Percentiles rank a stretch among this genome's conserved stretches.
These are phyloP conservation scores for Exophiala viscosa DNA, from an alignment of 2,329 filamentous ascomycete species.

Conservation along the genomic window DNA sequence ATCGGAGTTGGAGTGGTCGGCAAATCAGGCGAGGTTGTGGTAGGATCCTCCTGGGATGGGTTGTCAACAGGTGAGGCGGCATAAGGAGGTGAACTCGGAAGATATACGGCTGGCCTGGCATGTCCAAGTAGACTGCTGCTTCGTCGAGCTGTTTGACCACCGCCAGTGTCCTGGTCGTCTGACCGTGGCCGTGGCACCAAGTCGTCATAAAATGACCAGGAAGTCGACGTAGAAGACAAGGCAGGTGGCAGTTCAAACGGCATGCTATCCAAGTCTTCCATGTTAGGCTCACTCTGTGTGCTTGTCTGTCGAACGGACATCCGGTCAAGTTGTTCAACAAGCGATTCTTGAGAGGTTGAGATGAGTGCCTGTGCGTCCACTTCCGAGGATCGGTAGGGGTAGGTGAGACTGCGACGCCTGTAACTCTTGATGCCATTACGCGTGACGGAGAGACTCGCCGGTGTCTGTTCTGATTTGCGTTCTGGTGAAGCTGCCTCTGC, in stretches of 20 bases:
- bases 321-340: not conserved
- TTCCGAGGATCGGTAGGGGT: slow-evolving; percentile 19
- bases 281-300: not conserved
- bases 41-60: not conserved
- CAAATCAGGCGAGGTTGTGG: slow-evolving; percentile 8
- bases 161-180: too few relatives aligned
- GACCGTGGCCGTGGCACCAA: too few relatives aligned
- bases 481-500: slow-evolving; percentile 20
- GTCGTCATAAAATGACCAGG: too few relatives aligned
- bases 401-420: slow-evolving; percentile 18
- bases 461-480: not conserved
- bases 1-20: slow-evolving; percentile 14
- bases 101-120: not conserved
- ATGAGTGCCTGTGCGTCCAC: not conserved
- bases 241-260: too few relatives aligned
- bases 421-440: slow-evolving; percentile 2
- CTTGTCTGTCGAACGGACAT: slow-evolving; percentile 5
- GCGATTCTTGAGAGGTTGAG: too few relatives aligned
- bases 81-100: slow-evolving; percentile 21
- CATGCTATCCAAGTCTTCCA: not conserved
- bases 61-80: not conserved
- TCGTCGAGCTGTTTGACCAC: not conserved
- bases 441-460: not conserved
- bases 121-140: slow-evolving; percentile 4
- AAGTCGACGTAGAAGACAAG: too few relatives aligned